phyloP scores from a whole-genome alignment of 208 protist species.

The Polymyxa betae region DNA sequence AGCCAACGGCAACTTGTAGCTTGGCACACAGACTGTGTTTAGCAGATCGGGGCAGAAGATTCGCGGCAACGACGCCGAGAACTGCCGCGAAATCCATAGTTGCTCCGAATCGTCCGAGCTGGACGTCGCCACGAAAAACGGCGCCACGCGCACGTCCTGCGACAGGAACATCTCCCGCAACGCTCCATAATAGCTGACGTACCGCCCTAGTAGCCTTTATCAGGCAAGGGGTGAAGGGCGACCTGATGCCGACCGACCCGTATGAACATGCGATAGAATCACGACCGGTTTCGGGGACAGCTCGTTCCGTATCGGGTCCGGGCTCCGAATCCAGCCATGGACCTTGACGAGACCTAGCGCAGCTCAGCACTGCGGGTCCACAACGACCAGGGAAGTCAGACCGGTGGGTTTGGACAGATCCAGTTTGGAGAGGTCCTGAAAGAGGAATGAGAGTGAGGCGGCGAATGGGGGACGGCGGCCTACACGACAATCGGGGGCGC shows the following conservation, averaged over 20 bases:
- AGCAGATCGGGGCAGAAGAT: constrained; percentile 52
- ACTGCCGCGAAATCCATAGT: neutral
- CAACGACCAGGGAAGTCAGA: neutral
- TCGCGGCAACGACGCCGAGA: neutral
- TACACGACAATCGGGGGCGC: neutral
- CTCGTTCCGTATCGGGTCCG: neutral
- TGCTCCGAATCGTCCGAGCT: neutral
- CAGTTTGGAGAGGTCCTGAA: neutral
- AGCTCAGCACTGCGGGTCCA: neutral
- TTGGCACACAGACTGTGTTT: neutral
- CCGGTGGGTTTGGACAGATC: neutral
- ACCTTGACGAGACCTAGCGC: neutral
- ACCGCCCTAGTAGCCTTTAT: neutral
- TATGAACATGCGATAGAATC: constrained; percentile 1
- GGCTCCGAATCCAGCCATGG: constrained; percentile 14
- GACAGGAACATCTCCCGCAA: constrained; percentile 46
- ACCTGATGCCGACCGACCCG: neutral
- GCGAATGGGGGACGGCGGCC: neutral
- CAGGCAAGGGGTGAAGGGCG: neutral
- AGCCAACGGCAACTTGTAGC: neutral
- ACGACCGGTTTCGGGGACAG: constrained; percentile 8
- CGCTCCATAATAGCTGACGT: constrained; percentile 6
- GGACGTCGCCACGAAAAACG: neutral
- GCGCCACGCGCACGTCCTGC: constrained; percentile 18
- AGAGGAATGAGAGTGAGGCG: neutral